Evolutionary conservation across 257 asterid genomes (phyloP).

Genomic region (Striga asiatica): DNA sequence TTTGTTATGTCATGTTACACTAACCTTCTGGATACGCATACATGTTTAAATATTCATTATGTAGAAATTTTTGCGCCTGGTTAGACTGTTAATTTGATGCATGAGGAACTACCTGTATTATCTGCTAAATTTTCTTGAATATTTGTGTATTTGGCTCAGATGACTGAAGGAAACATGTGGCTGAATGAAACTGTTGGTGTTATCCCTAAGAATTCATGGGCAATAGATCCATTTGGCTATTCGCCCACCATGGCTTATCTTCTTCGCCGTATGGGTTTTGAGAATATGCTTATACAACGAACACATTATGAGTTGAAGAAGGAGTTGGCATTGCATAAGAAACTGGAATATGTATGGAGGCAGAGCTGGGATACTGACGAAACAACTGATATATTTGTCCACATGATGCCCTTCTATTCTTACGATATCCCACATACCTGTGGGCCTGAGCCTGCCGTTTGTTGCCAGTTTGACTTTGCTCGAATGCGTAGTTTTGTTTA

Average conservation of each 20-base stretch:
- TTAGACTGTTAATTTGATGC: neutral
- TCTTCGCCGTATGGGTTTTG: conserved; percentile 97
- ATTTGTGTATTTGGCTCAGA: conserved; percentile 35
- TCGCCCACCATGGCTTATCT: conserved; percentile 98
- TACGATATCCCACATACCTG: conserved; percentile 99
- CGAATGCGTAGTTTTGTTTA: conserved; percentile 76
- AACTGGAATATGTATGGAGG: conserved; percentile 89
- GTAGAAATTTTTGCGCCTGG: neutral
- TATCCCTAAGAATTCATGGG: conserved; percentile 88
- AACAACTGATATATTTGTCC: conserved; percentile 95
- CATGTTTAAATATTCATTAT: conserved; percentile 6
- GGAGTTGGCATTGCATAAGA: conserved; percentile 68
- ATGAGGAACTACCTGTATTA: neutral
- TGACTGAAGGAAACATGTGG: conserved; percentile 96
- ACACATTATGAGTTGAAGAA: conserved; percentile 96
- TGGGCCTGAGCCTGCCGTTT: conserved; percentile 98
- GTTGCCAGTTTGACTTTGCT: conserved; percentile 99
- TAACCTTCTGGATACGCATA: neutral
- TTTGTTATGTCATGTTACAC: neutral
- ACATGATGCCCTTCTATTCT: conserved; percentile 99
- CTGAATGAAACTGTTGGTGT: conserved; percentile 91
- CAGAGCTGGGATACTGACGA: conserved; percentile 97
- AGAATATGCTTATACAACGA: conserved; percentile 98
- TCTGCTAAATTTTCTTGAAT: conserved; percentile 9
- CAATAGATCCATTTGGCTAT: conserved; percentile 97